Conservation (phyloP, 2,329 filamentous ascomycete species). For the Sordariomycetes sp. region DNA sequence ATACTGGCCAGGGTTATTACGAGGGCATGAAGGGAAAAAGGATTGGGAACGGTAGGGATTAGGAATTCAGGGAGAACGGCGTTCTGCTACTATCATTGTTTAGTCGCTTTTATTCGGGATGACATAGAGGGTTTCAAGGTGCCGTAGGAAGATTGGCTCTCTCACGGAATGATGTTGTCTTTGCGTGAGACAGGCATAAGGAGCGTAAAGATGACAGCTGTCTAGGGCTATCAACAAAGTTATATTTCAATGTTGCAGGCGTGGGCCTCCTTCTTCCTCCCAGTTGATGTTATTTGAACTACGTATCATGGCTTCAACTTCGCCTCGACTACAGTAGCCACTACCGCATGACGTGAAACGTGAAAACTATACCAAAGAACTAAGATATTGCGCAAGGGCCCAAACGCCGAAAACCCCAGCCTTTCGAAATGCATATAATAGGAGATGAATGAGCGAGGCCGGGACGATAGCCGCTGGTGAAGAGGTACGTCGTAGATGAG, state of each 20-base stretch:
- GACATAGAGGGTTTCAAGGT: neutral
- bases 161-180: neutral
- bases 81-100: neutral
- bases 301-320: neutral
- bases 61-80: neutral
- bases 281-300: neutral
- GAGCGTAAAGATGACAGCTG: neutral
- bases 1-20: neutral
- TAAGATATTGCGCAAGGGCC: neutral
- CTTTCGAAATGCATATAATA: neutral
- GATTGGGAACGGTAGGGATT: neutral
- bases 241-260: neutral
- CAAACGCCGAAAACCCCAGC: neutral
- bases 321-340: neutral
- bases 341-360: neutral
- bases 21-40: neutral
- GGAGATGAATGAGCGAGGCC: neutral
- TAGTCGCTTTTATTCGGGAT: neutral
- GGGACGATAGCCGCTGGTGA: neutral
- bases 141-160: neutral
- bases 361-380: neutral
- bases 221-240: neutral
- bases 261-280: neutral
- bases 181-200: neutral
- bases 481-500: neutral